Evolutionary conservation across 1,284 basidiomycete species (phyloP).

Genomic region (Malassezia restricta): DNA sequence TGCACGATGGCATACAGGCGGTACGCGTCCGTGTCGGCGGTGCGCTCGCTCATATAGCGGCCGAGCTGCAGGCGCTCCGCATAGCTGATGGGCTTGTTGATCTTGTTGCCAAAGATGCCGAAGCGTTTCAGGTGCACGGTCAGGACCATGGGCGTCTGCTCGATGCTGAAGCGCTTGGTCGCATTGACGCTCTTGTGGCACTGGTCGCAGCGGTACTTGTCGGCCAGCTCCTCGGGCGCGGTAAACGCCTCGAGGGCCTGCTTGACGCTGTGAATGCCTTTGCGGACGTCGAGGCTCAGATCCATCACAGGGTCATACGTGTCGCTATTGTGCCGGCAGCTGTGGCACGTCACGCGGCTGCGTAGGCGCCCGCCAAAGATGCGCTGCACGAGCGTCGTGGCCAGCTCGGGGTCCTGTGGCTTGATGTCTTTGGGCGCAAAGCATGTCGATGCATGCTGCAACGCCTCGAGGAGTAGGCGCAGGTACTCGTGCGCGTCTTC

Average conservation of each 20-base stretch:
- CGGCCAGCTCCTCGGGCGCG: constrained; percentile 66
- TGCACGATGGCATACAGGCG: constrained; percentile 81
- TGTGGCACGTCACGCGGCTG: constrained; percentile 78
- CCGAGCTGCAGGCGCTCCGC: constrained; percentile 65
- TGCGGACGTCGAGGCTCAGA: constrained; percentile 52
- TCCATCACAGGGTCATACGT: constrained; percentile 93
- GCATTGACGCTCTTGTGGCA: constrained; percentile 79
- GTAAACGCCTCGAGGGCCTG: constrained; percentile 74
- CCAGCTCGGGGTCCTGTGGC: constrained; percentile 53
- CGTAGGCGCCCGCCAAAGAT: constrained; percentile 85
- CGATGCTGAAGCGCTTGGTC: constrained; percentile 73
- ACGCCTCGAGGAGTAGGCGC: constrained; percentile 78
- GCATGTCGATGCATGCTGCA: constrained; percentile 72
- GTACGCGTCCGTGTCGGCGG: constrained; percentile 50
- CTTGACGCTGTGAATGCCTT: constrained; percentile 55
- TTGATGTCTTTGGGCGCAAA: constrained; percentile 58
- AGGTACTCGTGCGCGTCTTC: constrained; percentile 98
- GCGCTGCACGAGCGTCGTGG: constrained; percentile 85
- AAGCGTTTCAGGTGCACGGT: constrained; percentile 97
- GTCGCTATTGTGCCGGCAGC: constrained; percentile 78
- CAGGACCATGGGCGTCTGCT: constrained; percentile 75
- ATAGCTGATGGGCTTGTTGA: constrained; percentile 65
- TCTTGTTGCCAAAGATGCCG: constrained; percentile 59
- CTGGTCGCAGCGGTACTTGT: constrained; percentile 97
- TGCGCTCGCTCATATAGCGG: constrained; percentile 64